Percentiles rank a stretch among this genome's conserved stretches.
Conservation (phyloP, 768 basidiomycete species). For the Calocera viscosa region DNA sequence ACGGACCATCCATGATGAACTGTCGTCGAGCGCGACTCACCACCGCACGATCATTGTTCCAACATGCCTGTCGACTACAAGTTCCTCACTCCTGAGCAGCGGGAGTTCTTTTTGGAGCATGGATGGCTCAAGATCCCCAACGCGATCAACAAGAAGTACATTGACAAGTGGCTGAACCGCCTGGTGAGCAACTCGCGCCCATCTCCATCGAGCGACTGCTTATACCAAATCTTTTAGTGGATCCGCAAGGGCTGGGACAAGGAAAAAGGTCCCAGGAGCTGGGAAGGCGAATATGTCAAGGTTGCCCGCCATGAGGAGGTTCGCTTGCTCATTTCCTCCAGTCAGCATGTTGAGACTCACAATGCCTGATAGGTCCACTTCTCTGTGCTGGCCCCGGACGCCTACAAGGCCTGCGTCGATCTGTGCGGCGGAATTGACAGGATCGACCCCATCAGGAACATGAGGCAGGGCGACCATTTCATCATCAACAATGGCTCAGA, state of each 20-base stretch:
- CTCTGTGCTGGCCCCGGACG: background rate
- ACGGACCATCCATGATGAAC: background rate
- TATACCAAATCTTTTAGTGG: background rate
- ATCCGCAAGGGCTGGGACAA: background rate
- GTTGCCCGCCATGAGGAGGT: background rate
- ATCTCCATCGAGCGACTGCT: background rate
- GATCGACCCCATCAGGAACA: conserved; percentile 17
- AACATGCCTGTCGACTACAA: conserved; percentile 11
- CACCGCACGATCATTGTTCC: background rate
- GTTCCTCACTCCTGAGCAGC: conserved; percentile 28
- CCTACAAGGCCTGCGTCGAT: background rate
- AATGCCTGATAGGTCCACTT: background rate
- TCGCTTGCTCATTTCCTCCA: background rate
- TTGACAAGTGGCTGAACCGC: conserved; percentile 29
- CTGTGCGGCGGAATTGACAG: conserved; percentile 17
- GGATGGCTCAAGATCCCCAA: conserved; percentile 42
- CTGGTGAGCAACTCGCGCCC: background rate
- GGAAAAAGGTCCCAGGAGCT: background rate
- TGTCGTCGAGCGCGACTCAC: background rate
- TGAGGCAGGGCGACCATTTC: conserved; percentile 19
- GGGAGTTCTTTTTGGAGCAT: conserved; percentile 42
- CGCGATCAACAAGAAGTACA: conserved; percentile 42
- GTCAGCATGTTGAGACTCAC: background rate
- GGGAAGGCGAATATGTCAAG: background rate
- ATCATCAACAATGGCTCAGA: conserved; percentile 19